phyloP scores from a whole-genome alignment of 306 rosid genomes.

The Nissolia schottii region DNA sequence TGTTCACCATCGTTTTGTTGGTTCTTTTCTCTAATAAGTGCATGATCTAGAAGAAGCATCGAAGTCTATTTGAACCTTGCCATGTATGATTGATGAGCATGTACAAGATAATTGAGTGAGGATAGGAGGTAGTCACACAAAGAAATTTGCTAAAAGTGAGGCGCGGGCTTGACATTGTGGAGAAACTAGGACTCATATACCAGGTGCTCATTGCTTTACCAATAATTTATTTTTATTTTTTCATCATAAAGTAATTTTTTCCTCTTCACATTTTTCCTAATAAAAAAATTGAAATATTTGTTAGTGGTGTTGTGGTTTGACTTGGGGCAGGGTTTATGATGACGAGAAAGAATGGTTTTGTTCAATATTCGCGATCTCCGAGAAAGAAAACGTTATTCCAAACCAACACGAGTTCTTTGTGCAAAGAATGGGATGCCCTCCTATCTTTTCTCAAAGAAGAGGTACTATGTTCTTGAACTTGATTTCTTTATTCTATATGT shows the following conservation, averaged over 20 bases:
- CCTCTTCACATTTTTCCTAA: not conserved
- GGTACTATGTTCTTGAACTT: conserved; percentile 32
- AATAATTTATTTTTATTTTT: too few species aligned
- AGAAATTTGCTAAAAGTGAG: conserved; percentile 87
- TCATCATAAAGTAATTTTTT: not conserved
- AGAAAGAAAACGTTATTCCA: conserved; percentile 74
- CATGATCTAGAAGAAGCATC: conserved; percentile 78
- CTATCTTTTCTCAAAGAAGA: conserved; percentile 80
- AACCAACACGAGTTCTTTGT: conserved; percentile 88
- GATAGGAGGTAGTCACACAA: conserved; percentile 71
- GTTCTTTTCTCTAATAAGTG: too few species aligned
- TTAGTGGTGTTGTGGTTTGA: not conserved
- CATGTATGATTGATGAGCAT: conserved; percentile 63
- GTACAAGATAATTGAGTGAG: conserved; percentile 47
- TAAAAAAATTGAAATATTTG: not conserved
- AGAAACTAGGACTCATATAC: too few species aligned
- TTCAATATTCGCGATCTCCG: conserved; percentile 60
- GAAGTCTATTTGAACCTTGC: conserved; percentile 54
- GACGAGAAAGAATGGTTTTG: conserved; percentile 92
- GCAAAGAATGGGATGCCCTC: conserved; percentile 89
- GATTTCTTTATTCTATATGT: too few species aligned
- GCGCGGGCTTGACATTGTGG: conserved; percentile 94
- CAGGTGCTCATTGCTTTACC: conserved; percentile 32
- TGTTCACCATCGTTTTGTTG: too few species aligned
- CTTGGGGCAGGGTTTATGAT: conserved; percentile 53